Conservation (phyloP, 2,329 filamentous ascomycete species). For the Scolecobasidium constrictum region DNA sequence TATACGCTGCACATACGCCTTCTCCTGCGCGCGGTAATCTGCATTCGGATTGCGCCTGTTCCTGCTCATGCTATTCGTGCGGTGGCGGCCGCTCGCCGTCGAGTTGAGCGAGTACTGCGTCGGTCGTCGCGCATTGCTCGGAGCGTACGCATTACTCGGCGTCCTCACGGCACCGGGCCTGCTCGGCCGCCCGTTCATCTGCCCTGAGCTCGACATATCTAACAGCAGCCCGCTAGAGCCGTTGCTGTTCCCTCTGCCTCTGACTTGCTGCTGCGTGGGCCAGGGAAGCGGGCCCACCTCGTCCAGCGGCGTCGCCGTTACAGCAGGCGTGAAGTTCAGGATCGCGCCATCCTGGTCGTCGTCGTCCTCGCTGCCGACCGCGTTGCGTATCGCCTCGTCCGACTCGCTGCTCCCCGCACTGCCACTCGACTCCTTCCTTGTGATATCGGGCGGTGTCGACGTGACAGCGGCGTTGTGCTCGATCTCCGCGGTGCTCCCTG, state of each 20-base stretch:
- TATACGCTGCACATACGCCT: constrained; percentile 87
- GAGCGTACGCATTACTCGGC: constrained; percentile 39
- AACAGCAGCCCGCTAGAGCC: neutral
- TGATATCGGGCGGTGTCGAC: neutral
- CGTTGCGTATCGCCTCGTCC: neutral
- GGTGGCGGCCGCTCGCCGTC: constrained; percentile 37
- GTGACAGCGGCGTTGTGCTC: neutral
- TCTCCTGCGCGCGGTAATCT: constrained; percentile 75
- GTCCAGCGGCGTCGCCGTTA: constrained; percentile 21
- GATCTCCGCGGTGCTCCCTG: too few relatives aligned
- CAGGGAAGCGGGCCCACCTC: constrained; percentile 23
- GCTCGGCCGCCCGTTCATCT: constrained; percentile 11
- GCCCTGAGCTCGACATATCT: neutral
- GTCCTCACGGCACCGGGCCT: constrained; percentile 34
- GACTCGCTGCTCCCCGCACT: neutral
- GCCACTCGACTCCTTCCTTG: constrained; percentile 6
- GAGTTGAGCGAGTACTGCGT: constrained; percentile 35
- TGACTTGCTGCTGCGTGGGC: constrained; percentile 15
- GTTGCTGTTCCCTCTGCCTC: constrained; percentile 15
- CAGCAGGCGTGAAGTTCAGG: constrained; percentile 26
- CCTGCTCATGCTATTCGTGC: constrained; percentile 47
- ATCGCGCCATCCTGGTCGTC: constrained; percentile 12
- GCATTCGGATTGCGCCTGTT: constrained; percentile 54
- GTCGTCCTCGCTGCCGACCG: constrained; percentile 8
- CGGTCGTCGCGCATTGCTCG: constrained; percentile 32